Base-by-base conservation (phyloP, 2,329 filamentous ascomycete genomes). In the Claviceps humidiphila region DNA sequence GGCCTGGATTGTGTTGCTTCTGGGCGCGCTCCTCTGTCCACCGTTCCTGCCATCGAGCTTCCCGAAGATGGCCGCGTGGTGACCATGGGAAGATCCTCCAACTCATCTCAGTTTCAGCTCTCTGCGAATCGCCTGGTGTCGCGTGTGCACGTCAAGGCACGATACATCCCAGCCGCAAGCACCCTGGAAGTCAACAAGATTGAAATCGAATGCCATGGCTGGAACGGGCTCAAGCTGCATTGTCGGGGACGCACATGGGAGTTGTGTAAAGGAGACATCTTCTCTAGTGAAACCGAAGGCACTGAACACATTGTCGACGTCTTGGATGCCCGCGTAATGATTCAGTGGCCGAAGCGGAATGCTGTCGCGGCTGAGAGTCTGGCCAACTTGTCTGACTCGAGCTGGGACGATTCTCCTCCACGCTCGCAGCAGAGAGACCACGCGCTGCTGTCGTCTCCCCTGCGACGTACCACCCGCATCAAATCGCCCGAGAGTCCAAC, bases 271-370 rank as follows among this genome's bases (percentile, higher is more conserved):
- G 89, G 87, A 17, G 89, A 95, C 65, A 86, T 81, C 49, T 97
- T 96, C 68, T 85, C 84, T 47, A 95, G 89, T 53, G 88, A 95
- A 69, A 90, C 89, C 34, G 87, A 90, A 64, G 81, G 84, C 58
- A 83, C 83, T 17, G 89, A 95, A 62, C 89, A 98, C 66, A 94
- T 98, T 82, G 73, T 98, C 57, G 90, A 97, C 66, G 89, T 97
- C 43, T 89, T 95, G 62, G 90, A 95, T 64, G 84, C 89, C 51
- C 86, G 93, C 57, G 89, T 97, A 45, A 76, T 95, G 66, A 74
- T 98, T 56, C 81, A 84, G 63, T 97, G 93, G 91, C 93, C 93
- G 45, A 80, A 70, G 68, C 75, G 64, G 70, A 78, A 68, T 38
- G 61, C 71, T 8, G 46, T 52, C 6, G 9, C 50, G n/a, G 45